Conservation (phyloP, 2,329 filamentous ascomycete genomes). For the Beauveria asiatica region DNA sequence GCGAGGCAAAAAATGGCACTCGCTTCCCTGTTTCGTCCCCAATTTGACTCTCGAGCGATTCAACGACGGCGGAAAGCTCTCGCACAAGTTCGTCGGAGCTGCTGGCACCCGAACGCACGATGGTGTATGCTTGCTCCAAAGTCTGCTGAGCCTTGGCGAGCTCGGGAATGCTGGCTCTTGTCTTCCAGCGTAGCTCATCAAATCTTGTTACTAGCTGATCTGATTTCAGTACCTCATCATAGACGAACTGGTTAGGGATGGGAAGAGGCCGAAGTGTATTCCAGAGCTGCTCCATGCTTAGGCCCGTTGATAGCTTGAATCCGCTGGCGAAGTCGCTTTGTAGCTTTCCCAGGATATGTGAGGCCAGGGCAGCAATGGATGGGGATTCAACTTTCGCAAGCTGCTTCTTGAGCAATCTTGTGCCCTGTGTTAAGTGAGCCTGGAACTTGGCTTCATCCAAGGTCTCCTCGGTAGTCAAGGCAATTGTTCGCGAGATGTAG, state of each 20-base stretch:
- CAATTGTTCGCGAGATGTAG: slow-evolving; percentile 47
- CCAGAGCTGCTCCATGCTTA: slow-evolving; percentile 78
- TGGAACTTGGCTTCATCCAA: slow-evolving; percentile 59
- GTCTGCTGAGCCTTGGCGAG: slow-evolving; percentile 45
- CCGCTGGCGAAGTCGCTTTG: slow-evolving; percentile 55
- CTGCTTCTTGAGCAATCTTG: slow-evolving; percentile 31
- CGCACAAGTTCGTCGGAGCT: slow-evolving; percentile 39
- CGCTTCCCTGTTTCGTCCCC: slow-evolving; percentile 32
- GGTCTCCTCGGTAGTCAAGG: slow-evolving; percentile 31
- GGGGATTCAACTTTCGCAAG: slow-evolving; percentile 18
- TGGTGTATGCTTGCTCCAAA: slow-evolving; percentile 46
- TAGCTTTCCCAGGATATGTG: slow-evolving; percentile 32
- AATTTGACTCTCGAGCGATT: slow-evolving; percentile 39
- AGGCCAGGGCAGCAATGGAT: slow-evolving; percentile 28
- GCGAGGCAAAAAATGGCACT: slow-evolving; percentile 41
- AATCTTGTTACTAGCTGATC: slow-evolving; percentile 51
- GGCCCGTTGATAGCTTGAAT: slow-evolving; percentile 65
- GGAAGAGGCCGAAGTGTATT: slow-evolving; percentile 57
- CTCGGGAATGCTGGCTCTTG: slow-evolving; percentile 40
- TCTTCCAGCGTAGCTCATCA: slow-evolving; percentile 52
- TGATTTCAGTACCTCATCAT: slow-evolving; percentile 41
- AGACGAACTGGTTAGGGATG: slow-evolving; percentile 35
- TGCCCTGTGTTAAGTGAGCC: slow-evolving; percentile 49
- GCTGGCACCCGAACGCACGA: slow-evolving; percentile 36
- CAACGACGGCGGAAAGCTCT: slow-evolving; percentile 42